Base-by-base conservation (phyloP, 352 stramenopile species). In the Phytopythium vexans region DNA sequence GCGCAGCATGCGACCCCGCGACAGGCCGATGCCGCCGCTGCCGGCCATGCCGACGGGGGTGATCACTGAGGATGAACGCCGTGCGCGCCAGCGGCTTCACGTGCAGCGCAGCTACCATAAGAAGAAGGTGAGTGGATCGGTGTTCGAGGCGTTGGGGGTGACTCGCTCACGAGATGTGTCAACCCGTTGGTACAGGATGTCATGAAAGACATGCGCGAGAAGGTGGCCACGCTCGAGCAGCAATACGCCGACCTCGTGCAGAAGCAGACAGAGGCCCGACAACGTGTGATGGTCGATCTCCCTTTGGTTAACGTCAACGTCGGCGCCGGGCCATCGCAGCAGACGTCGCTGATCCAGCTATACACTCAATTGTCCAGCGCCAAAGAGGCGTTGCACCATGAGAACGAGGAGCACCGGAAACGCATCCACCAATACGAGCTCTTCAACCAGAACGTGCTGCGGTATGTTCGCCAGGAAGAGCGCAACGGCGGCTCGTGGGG, bases 361-460 rank as follows among this genome's bases (percentile, higher is more conserved):
- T 88, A 86, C 55, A 68, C 73, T 60, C 57, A 83, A 45, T 51
- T 86, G 39, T 75, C 71, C 39, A 65, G 65, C 31, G 55, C 72
- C n/a, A 78, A 78, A 16, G 72, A 88, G 44, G 56, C 64, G 42
- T 64, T 88, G 27, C 65, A 62, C 11, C 49, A 64, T 51, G 77
- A 85, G 58, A 85, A 85, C 52, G 68, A 78, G 8, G 53, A 70
- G 58, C 59, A 85, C 49, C 63, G 71, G 31, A 58, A 72, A 12
- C 54, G 77, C n/a, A 51, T 69, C 37, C 54, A 67, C 8, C 56
- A 66, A 15, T 68, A 80, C 36, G 54, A 58, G 21, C 65, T 72
- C 32, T 70, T 85, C 46, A 52, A 69, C 32, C 62, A 70, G 11
- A 69, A 64, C 48, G 58, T 75, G 16, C 46, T 72, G 44, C 62